Conservation (phyloP, 2,329 filamentous ascomycete genomes). For the Sporothrix variecibatus region DNA sequence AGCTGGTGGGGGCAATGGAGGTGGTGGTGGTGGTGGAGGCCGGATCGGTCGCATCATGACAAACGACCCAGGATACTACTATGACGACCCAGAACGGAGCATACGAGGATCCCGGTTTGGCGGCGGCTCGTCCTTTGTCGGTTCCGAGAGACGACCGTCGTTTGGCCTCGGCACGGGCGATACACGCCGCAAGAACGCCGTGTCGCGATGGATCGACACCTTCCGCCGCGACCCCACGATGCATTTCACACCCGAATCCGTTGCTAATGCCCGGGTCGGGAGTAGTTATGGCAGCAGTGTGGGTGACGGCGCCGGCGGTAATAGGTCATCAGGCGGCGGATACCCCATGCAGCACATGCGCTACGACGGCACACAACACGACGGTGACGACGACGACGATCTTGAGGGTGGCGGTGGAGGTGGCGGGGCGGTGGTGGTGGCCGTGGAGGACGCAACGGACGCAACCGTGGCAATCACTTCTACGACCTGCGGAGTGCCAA, state of each 20-base stretch:
- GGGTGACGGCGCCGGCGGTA: constrained; percentile 6
- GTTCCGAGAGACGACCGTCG: constrained; percentile 26
- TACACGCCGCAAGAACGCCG: constrained; percentile 20
- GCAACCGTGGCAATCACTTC: constrained; percentile 44
- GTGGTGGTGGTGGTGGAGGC: neutral
- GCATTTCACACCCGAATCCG: constrained; percentile 49
- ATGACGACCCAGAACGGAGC: constrained; percentile 30
- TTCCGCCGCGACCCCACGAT: constrained; percentile 63
- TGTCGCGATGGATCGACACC: constrained; percentile 55
- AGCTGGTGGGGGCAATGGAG: neutral
- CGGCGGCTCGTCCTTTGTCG: constrained; percentile 5
- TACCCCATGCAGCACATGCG: constrained; percentile 26
- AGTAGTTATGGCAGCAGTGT: constrained; percentile 13
- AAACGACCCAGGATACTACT: constrained; percentile 26
- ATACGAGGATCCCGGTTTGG: neutral
- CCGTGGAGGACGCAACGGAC: neutral
- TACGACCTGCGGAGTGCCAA: constrained; percentile 61
- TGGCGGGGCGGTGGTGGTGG: neutral
- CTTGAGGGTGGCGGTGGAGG: neutral
- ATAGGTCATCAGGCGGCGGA: neutral
- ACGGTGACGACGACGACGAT: constrained; percentile 5
- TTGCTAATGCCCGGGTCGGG: constrained; percentile 34
- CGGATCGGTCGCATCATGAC: neutral
- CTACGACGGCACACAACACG: neutral
- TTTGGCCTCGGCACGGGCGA: constrained; percentile 28